Base-by-base conservation (phyloP, 2,329 filamentous ascomycete species). In the Pseudogymnoascus sp. region DNA sequence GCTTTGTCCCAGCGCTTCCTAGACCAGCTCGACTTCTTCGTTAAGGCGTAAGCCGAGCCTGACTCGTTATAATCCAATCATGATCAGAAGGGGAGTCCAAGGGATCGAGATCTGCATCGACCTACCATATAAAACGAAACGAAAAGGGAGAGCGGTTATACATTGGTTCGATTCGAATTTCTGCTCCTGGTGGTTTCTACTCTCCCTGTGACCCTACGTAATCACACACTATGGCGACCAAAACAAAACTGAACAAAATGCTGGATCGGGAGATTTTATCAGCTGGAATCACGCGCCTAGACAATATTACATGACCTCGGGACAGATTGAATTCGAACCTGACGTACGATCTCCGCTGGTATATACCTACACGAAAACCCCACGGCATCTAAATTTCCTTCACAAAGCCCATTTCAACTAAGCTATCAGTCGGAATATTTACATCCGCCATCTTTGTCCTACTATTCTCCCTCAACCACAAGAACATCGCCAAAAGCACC, bases 321-420 rank as follows among this genome's bases (percentile, higher is more conserved):
- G 37, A 18, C 7, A 40, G 37, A 40, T 40, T 40, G 6, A 40
- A 40, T 40, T 40, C 37, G n/a, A 40, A 40, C 37, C 37, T 38
- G 14, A 38, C n/a, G n/a, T 38, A 38, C 11, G 5, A 38, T 38
- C 37, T 38, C 37, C 37, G 11, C 37, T 16, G 37, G 16, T 52
- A 52, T 25, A 31, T 52, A 52, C 45, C 21, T 52, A 52, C 28
- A 52, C 12, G 4, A 55, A 55, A 25, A 55, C 12, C 14, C 12
- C 12, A 6, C 45, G 5, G 33, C 14, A 33, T 31, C 60, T 37
- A 86, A 59, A 88, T 82, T 66, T 88, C 84, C 73, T 88, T 88
- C 1, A 88, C 79, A 70, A 88, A 89, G 0, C 87, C 87, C 16
- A 89, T 85, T 73, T 89, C 87, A 31, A 89, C 81, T 40, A 88